Evolutionary conservation across 208 protist species (phyloP).

Genomic region (Crithidia fasciculata): DNA sequence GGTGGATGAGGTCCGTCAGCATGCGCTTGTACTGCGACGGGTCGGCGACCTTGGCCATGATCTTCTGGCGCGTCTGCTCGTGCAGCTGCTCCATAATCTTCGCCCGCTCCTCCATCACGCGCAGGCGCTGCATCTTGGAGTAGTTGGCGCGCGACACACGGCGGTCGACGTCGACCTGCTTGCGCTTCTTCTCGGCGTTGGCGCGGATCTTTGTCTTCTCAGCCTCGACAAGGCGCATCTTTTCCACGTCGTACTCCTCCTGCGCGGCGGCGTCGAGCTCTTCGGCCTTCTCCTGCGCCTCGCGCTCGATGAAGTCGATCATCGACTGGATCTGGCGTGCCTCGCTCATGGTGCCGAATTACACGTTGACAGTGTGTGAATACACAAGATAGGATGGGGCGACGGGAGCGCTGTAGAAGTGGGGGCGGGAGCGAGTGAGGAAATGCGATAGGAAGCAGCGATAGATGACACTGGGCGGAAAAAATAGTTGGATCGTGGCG

Average conservation of each 20-base stretch:
- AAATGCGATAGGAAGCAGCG: not conserved
- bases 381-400: too few species aligned
- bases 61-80: conserved; percentile 68
- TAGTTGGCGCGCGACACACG: conserved; percentile 88
- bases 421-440: not conserved
- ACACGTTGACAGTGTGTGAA: not conserved
- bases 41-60: conserved; percentile 63
- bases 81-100: conserved; percentile 81
- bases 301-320: conserved; percentile 94
- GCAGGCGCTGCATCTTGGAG: conserved; percentile 81
- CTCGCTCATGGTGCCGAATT: conserved; percentile 75
- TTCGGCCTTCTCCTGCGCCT: conserved; percentile 91
- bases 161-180: conserved; percentile 85
- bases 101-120: conserved; percentile 82
- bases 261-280: conserved; percentile 89
- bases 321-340: conserved; percentile 92
- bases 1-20: conserved; percentile 67
- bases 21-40: conserved; percentile 65
- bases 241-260: conserved; percentile 92
- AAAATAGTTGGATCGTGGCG: too few species aligned
- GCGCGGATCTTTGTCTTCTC: conserved; percentile 87
- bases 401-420: too few species aligned
- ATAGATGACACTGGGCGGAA: too few species aligned
- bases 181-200: conserved; percentile 77
- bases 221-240: conserved; percentile 87